Base-by-base conservation (phyloP, 306 rosid genomes). In the Benincasa hispida region DNA sequence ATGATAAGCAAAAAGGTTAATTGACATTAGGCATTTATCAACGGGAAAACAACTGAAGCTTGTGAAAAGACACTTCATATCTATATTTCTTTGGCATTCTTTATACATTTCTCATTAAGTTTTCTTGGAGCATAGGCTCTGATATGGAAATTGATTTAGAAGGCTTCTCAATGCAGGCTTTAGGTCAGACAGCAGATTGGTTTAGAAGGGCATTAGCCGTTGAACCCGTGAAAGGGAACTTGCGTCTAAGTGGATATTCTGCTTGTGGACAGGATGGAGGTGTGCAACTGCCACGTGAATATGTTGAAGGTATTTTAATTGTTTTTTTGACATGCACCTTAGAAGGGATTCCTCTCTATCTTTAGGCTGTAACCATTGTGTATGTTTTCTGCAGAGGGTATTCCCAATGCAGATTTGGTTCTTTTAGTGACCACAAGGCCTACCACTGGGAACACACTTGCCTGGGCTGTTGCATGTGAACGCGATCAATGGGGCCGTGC, bases 401-500 rank as follows among this genome's bases (percentile, higher is more conserved):
- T 95, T 78, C 83, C 91, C 72, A 79, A 83, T 83, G 97, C 99
- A 4, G 99, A 95, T 82, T 83, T 95, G 81, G 99, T 95, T 81
- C 99, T 95, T 59, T 80, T 95, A 84, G 99, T 95, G 77, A 95
- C 99, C 56, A 92, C 99, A 55, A 92, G 99, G 81, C 99, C 99
- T 72, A 90, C 99, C 32, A 92, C 96, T 54, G 96, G 99, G 69
- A 95, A 90, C 70, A 95, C 98, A 11, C 98, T 95, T 88, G 98
- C 99, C 28, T 95, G 98, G 99, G 99, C 98, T 37, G 99, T 95
- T 82, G 99, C 99, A 82, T 95, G 98, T 75, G 99, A 95, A 82
- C 92, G 99, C 32, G 99, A 95, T 86, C 99, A 95, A 79, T 95
- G 99, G 99, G 99, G 99, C 41, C 99, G 98, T 76, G 97, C 98